Evolutionary conservation across 2,329 filamentous ascomycete genomes (phyloP), one percentile per base, ranked within the genome.

Genomic region (Stemphylium vesicarium): DNA sequence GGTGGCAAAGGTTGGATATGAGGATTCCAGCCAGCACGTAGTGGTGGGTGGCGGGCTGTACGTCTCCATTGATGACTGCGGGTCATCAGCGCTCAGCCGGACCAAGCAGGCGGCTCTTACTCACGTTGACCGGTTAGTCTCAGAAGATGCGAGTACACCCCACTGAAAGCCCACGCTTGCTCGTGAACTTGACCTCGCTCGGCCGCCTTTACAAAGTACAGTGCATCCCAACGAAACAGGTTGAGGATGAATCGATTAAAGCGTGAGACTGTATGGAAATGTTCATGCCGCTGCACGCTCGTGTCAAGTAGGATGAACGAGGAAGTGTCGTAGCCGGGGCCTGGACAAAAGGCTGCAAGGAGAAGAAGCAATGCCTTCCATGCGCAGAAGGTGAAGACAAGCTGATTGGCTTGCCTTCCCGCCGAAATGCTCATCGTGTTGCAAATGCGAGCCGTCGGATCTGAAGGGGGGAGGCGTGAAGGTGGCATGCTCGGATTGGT

Each of bases 111-210:
- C 44, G 46, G 22, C 15, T 31, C n/a, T 26, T 43, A 69, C 77
- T 68, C 75, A 81, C 79, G 71, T 69, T 71, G 72, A 47, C 70
- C 70, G 60, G 55, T 76, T 77, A 52, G 68, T 62, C 74, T 68
- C 10, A 84, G 68, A 7, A 82, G 47, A 53, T 70, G 75, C 10
- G 82, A 79, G 56, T 83, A 82, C 9, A 79, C 78, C 75, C 81
- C 84, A 33, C 88, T 88, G 77, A 93, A 95, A 0, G 91, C 91
- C 90, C 90, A 95, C 75, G 94, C 89, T 76, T 95, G 91, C 77
- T 96, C 91, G 71, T 86, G 89, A 10, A 87, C 50, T 64, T 91
- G 87, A 31, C 88, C 89, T 10, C 84, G 80, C 37, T 80, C 80
- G 4, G 89, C 84, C 39, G 80, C 73, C 61, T 86, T 82, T 54